phyloP scores from a whole-genome alignment of 2,329 filamentous ascomycete species.

The Ceratocystis huliohia region DNA sequence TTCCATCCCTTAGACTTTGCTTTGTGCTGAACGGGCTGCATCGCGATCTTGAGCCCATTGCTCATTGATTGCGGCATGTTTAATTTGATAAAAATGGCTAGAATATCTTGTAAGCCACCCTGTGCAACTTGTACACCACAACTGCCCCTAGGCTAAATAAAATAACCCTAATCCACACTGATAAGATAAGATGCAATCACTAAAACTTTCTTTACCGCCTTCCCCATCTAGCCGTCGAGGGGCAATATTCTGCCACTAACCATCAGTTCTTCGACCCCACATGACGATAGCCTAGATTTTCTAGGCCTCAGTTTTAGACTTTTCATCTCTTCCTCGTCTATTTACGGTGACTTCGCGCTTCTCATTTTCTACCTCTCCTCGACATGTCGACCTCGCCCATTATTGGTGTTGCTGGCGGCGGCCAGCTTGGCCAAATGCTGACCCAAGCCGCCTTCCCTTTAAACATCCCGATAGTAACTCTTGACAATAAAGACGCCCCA shows the following conservation, averaged over 20 bases:
- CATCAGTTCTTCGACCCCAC: constrained; percentile 15
- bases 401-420: constrained; percentile 45
- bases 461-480: constrained; percentile 64
- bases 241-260: constrained; percentile 15
- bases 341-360: neutral
- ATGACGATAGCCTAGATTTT: constrained; percentile 20
- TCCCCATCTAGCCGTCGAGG: neutral
- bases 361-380: neutral
- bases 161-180: neutral
- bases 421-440: constrained; percentile 86
- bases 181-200: constrained; percentile 15
- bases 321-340: neutral
- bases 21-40: neutral
- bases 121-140: neutral
- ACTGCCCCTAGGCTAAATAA: neutral
- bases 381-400: constrained; percentile 30
- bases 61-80: neutral
- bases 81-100: no score
- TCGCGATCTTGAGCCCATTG: neutral
- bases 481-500: constrained; percentile 64
- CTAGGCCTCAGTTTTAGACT: neutral
- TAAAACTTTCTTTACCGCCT: constrained; percentile 15
- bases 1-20: neutral
- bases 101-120: no score
- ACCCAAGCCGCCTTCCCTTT: constrained; percentile 67